These are phyloP conservation scores for Citrus unshiu DNA, from an alignment of 345 rosid genomes.

Conservation along the genomic window DNA sequence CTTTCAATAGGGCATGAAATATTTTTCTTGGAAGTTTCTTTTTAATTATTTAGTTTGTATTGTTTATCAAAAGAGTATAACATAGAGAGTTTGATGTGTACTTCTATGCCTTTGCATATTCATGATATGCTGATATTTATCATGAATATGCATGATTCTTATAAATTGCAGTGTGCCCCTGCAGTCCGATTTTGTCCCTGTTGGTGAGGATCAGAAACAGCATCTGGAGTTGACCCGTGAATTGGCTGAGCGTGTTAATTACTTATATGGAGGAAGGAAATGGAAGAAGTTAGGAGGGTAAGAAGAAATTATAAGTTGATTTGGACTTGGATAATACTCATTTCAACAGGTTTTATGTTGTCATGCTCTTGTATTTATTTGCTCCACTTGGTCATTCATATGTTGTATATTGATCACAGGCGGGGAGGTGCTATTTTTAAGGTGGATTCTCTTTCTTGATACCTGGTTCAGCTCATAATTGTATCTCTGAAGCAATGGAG, in stretches of 20 bases:
- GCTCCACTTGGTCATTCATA: slow-evolving; percentile 8
- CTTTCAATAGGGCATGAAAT: not conserved
- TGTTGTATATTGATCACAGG: slow-evolving; percentile 41
- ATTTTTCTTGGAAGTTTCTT: not conserved
- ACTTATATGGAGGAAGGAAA: slow-evolving; percentile 87
- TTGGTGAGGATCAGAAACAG: slow-evolving; percentile 97
- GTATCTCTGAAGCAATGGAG: not conserved
- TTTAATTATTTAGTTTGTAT: not conserved
- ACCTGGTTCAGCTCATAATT: slow-evolving; percentile 18
- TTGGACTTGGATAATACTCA: slow-evolving; percentile 3
- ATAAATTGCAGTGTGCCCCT: slow-evolving; percentile 41
- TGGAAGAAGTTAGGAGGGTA: slow-evolving; percentile 98
- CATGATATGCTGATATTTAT: slow-evolving; percentile 11
- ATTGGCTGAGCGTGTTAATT: slow-evolving; percentile 76
- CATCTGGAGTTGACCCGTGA: slow-evolving; percentile 90
- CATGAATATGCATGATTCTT: slow-evolving; percentile 36
- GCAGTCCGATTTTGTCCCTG: slow-evolving; percentile 94
- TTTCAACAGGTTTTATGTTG: slow-evolving; percentile 5
- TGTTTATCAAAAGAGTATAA: not conserved
- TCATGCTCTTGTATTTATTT: not conserved
- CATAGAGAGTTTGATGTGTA: not conserved
- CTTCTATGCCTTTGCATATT: slow-evolving; percentile 11
- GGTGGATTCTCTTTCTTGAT: slow-evolving; percentile 42
- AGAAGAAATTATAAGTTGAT: slow-evolving; percentile 9
- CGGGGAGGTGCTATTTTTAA: slow-evolving; percentile 77